Percentiles rank a stretch among this genome's conserved stretches.
phyloP scores from a whole-genome alignment of 1,139 yeast species.

The Nakaseomyces nivariensis region DNA sequence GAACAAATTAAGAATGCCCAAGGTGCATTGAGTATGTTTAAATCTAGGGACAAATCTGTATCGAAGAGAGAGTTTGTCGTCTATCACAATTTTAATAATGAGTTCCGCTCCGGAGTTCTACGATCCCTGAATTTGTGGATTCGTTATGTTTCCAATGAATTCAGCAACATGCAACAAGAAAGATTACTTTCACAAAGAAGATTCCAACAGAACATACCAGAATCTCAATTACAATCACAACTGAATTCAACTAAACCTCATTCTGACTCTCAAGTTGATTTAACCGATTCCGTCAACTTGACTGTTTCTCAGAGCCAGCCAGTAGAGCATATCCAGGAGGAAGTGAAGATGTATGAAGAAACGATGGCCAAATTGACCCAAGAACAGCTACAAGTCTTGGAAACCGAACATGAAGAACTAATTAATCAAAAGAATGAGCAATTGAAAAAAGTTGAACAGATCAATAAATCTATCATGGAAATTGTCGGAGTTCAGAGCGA shows the following conservation, averaged over 20 bases:
- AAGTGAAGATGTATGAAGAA: constrained; percentile 26
- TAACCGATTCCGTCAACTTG: constrained; percentile 8
- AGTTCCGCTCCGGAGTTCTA: constrained; percentile 25
- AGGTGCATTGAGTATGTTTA: constrained; percentile 2
- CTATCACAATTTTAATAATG: constrained; percentile 19
- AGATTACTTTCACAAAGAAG: constrained; percentile 20
- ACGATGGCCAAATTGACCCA: constrained; percentile 36
- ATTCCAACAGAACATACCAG: constrained; percentile 11
- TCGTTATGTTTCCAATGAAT: constrained; percentile 17
- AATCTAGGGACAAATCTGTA: neutral
- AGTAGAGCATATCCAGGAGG: constrained; percentile 27
- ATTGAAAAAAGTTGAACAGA: constrained; percentile 52
- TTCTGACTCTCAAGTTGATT: constrained; percentile 19
- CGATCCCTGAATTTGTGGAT: constrained; percentile 24
- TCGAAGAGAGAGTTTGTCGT: constrained; percentile 6
- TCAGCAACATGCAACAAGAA: constrained; percentile 25
- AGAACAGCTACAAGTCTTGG: constrained; percentile 59
- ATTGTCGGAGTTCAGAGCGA: constrained; percentile 73
- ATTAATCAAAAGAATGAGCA: constrained; percentile 55
- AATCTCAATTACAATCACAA: neutral
- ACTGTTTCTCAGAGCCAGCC: constrained; percentile 19
- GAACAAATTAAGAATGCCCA: neutral
- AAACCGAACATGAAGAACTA: constrained; percentile 63
- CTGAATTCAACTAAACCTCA: neutral
- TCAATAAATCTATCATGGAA: constrained; percentile 74